Percentiles rank a stretch among this genome's conserved stretches.
Evolutionary conservation across 2,329 filamentous ascomycete genomes (phyloP).

Genomic region (Xylariaceae sp.): DNA sequence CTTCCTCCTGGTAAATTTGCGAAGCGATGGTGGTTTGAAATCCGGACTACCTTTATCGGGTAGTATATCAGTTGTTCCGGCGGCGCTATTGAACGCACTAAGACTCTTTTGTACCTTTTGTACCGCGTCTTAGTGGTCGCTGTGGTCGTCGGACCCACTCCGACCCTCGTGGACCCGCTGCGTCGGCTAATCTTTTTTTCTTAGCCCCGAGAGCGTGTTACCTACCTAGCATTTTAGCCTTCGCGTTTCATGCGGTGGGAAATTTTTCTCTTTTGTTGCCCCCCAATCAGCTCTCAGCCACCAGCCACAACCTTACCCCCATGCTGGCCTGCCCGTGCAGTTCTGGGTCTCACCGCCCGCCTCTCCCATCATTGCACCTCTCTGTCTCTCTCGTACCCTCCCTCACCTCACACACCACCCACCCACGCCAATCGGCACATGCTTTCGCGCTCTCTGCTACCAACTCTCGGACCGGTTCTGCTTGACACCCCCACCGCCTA

Average conservation of each 20-base stretch:
- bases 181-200: neutral
- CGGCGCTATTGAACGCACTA: neutral
- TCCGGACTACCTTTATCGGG: neutral
- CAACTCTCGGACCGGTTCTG: conserved; percentile 7
- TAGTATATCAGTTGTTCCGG: neutral
- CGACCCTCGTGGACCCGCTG: neutral
- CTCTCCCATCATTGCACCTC: neutral
- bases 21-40: conserved; percentile 3
- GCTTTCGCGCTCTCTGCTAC: neutral
- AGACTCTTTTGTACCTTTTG: neutral
- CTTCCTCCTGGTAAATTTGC: conserved; percentile 3
- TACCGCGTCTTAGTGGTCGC: neutral
- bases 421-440: conserved; percentile 2
- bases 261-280: neutral
- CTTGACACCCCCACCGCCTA: conserved; percentile 2
- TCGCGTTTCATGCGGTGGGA: neutral
- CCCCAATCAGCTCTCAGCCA: neutral
- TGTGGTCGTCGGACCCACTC: no score
- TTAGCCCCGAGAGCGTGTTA: neutral
- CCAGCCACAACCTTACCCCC: neutral
- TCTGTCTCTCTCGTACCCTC: neutral
- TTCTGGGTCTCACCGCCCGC: conserved; percentile 1
- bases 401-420: neutral
- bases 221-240: neutral
- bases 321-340: neutral